phyloP scores from a whole-genome alignment of 1,284 basidiomycete genomes.

The Cerrena zonata region DNA sequence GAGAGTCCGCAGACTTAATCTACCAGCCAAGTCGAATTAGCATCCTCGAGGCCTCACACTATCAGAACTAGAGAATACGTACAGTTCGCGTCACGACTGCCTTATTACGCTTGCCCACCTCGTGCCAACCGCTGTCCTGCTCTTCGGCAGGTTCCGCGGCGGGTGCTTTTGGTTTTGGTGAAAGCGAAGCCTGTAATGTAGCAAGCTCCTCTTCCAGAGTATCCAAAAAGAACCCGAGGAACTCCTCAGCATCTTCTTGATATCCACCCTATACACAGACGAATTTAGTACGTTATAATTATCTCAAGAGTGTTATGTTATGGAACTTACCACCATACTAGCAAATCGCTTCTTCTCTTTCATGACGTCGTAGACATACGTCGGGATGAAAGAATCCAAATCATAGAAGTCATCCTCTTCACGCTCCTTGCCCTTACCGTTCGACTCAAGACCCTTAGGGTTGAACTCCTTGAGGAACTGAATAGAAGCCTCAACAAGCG shows the following conservation, averaged over 20 bases:
- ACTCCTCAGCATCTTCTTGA: conserved; percentile 98
- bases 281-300: conserved; percentile 1
- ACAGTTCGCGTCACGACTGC: conserved; percentile 79
- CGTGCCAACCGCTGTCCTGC: conserved; percentile 75
- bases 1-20: conserved; percentile 79
- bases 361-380: conserved; percentile 92
- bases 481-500: conserved; percentile 80
- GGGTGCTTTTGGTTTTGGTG: conserved; percentile 26
- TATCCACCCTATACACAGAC: conserved; percentile 63
- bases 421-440: conserved; percentile 34
- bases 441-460: conserved; percentile 28
- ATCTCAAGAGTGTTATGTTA: neutral
- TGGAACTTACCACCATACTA: conserved; percentile 71
- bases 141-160: conserved; percentile 39
- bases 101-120: conserved; percentile 88
- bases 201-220: conserved; percentile 91
- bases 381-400: conserved; percentile 77
- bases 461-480: conserved; percentile 79
- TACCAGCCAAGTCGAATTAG: conserved; percentile 24
- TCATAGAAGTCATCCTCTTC: conserved; percentile 36
- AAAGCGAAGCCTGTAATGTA: conserved; percentile 49
- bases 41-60: neutral
- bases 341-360: conserved; percentile 93
- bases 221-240: conserved; percentile 95
- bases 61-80: neutral